These are phyloP conservation scores for Endoconidiophora laricicola DNA, from an alignment of 2,329 filamentous ascomycete species.

Conservation along the genomic window DNA sequence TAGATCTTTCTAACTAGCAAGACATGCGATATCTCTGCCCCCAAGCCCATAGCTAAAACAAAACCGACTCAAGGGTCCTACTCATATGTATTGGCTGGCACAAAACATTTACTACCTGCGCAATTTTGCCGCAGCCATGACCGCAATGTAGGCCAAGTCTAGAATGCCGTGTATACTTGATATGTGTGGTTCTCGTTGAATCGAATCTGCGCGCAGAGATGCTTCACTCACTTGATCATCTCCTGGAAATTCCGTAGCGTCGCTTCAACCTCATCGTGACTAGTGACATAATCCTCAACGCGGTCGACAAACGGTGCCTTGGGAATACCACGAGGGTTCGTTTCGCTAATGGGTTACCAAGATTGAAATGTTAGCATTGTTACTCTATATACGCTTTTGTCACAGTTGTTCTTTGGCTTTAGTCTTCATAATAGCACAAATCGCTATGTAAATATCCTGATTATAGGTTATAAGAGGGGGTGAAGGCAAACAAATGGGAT, in stretches of 20 bases:
- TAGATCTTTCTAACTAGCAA: too few relatives aligned
- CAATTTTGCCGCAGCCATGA: background rate
- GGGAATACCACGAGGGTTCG: slow-evolving; percentile 71
- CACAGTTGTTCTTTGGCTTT: background rate
- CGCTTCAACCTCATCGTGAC: slow-evolving; percentile 61
- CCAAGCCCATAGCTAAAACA: too few relatives aligned
- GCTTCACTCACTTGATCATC: slow-evolving; percentile 63
- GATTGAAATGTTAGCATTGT: background rate
- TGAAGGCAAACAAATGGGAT: background rate
- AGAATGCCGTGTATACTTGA: background rate
- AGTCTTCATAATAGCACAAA: background rate
- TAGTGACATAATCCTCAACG: slow-evolving; percentile 73
- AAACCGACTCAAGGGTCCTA: too few relatives aligned
- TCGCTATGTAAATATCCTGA: too few relatives aligned
- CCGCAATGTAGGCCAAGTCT: background rate
- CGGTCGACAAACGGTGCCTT: slow-evolving; percentile 74
- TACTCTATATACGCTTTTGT: background rate
- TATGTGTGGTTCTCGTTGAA: background rate
- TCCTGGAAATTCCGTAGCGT: slow-evolving; percentile 76
- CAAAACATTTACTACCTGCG: too few relatives aligned
- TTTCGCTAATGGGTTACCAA: slow-evolving; percentile 25
- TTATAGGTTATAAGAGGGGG: background rate
- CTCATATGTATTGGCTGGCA: too few relatives aligned
- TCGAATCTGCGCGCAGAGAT: too few relatives aligned
- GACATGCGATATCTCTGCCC: too few relatives aligned